Evolutionary conservation across 345 rosid genomes (phyloP), one percentile per base, ranked within the genome.

Genomic region (Salix suchowensis): DNA sequence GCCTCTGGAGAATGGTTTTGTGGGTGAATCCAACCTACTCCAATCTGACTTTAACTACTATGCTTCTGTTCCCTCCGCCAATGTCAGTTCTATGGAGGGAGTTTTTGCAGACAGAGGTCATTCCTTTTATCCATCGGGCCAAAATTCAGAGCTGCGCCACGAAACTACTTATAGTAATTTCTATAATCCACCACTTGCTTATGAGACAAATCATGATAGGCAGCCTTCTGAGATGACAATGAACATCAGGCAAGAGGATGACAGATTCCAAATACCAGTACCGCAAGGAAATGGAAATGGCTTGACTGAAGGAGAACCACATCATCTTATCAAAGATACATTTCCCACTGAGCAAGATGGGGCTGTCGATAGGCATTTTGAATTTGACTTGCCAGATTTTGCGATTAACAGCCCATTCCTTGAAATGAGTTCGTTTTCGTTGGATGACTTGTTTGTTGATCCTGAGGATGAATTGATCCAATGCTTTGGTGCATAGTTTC

Each of bases 51-150:
- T 85, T 64, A 52, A 76, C 88, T 84, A 74, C 82, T 87, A 84
- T 68, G 36, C 89, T 40, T 72, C 81, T 54, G 70, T 90, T 78
- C 90, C 92, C 48, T 75, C 87, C 67, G 80, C 87, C 4, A 79
- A 75, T 81, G 81, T 75, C 61, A 65, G 74, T 50, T 66, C 92
- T 39, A 82, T 81, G 3, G 91, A 82, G 79, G 77, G 81, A 79
- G 86, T 87, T 85, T 82, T 60, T 76, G 85, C 81, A 76, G 91
- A 84, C 64, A 96, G 88, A 77, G 88, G 90, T 42, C 87, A 90
- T 21, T 73, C 87, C 87, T 80, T 83, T 70, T 84, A 87, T 79
- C 88, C 92, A 21, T 14, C 68, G 69, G 80, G 76, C 74, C 88
- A 88, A 70, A 86, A 84, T 81, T 70, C 86, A 24, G 88, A 84